Base-by-base conservation (phyloP, 805 yeast species). In the Sugiyamaella smithiae region DNA sequence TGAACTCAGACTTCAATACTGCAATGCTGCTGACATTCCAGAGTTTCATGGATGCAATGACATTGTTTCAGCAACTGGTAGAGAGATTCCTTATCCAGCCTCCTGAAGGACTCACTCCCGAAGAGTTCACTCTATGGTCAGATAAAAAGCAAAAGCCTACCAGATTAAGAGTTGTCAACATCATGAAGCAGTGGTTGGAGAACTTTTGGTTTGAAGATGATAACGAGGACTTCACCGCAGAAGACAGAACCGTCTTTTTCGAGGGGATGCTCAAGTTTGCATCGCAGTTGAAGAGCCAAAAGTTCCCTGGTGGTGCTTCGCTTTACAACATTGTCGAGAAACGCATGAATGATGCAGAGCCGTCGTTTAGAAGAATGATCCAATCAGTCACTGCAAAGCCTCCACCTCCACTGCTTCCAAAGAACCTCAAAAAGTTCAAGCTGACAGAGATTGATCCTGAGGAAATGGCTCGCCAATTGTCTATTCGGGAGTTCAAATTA, bases 31-130 rank as follows among this genome's bases (percentile, higher is more conserved):
- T 81, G n/a, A 81, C 95, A 0, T 87, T 88, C 66, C 72, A 84
- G 31, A 80, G 90, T 28, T 85, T 89, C 63, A 76, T 84, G 70
- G 74, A 84, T 2, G 76, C 93, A 1, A 66, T 75, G 7, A 85
- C 82, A 45, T 70, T 90, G 31, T 69, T 86, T 37, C 73, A 74
- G 35, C 62, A 77, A 37, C 67, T 88, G 57, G 76, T 85, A 26
- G 75, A 76, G 33, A 72, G 95, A 48, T 91, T 82, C 66, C 75
- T 81, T 48, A 67, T 80, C 12, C 79, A 78, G 53, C 93, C 96
- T 19, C 97, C 97, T 0, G 96, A 87, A 59, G 96, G 95, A 0
- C 67, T 91, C 51, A 80, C 86, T 50, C 85, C 81, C 60, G 95
- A 85, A 53, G 95, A 88, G 59, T 87, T 85, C 63, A 78, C 80